A percentile compares a stretch with the other conserved stretches of the same genome.
These are phyloP conservation scores for Termitomyces titanicus DNA, from an alignment of 768 basidiomycete species.

Conservation along the genomic window DNA sequence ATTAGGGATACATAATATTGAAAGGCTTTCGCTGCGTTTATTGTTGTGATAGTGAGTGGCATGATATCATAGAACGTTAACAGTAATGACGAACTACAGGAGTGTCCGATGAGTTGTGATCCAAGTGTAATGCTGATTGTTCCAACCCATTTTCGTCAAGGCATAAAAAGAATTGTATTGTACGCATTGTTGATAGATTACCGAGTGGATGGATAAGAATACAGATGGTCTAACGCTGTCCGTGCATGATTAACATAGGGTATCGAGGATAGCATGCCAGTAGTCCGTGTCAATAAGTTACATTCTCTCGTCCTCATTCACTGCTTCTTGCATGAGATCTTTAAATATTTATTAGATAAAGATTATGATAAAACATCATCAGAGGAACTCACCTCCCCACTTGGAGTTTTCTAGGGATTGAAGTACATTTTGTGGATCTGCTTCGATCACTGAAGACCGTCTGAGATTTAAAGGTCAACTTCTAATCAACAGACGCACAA, in stretches of 20 bases:
- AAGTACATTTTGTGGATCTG: slow-evolving; percentile 47
- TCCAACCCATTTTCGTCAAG: too few species aligned
- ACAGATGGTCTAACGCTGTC: slow-evolving; percentile 17
- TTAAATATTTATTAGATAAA: slow-evolving; percentile 7
- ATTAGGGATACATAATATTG: too few species aligned
- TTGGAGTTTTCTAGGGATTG: slow-evolving; percentile 62
- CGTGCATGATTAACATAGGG: slow-evolving; percentile 2
- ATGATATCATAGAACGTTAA: too few species aligned
- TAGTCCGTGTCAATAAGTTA: slow-evolving; percentile 13
- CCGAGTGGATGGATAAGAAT: slow-evolving; percentile 4
- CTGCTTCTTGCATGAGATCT: slow-evolving; percentile 43
- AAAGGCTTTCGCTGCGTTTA: too few species aligned
- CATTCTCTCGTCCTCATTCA: slow-evolving; percentile 36
- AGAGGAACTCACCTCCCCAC: slow-evolving; percentile 60
- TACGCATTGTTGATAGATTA: not conserved
- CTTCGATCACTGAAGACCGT: slow-evolving; percentile 36
- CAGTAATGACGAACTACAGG: too few species aligned
- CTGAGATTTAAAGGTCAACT: slow-evolving; percentile 21
- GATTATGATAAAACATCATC: not conserved
- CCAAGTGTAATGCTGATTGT: too few species aligned
- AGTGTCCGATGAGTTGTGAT: too few species aligned
- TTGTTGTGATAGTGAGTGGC: too few species aligned
- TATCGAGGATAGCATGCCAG: slow-evolving; percentile 11
- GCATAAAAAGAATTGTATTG: not conserved
- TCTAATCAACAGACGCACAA: not conserved